Percentiles rank a stretch among this genome's conserved stretches.
phyloP scores from a whole-genome alignment of 129 eudicot species.

The Daucus carota region DNA sequence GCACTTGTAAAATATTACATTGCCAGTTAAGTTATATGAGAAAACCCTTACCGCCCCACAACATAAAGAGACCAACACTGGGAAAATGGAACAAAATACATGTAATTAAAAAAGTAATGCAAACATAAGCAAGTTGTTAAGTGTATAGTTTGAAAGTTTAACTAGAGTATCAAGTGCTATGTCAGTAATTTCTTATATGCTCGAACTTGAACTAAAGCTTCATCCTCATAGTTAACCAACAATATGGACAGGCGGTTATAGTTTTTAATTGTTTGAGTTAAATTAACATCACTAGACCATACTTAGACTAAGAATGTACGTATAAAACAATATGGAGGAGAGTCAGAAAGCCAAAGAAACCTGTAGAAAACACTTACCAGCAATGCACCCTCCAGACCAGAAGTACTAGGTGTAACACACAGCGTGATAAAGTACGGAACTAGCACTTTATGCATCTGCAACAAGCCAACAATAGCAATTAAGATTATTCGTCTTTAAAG shows the following conservation, averaged over 20 bases:
- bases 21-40: background rate
- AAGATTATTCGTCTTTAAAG: background rate
- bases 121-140: background rate
- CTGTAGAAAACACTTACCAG: slow-evolving; percentile 48
- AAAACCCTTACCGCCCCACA: background rate
- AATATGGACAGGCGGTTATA: background rate
- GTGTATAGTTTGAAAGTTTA: background rate
- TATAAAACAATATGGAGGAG: background rate
- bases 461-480: background rate
- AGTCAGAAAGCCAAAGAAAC: background rate
- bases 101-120: background rate
- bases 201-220: background rate
- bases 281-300: background rate
- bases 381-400: slow-evolving; percentile 89
- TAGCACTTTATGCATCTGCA: slow-evolving; percentile 94
- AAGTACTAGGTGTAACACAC: slow-evolving; percentile 70
- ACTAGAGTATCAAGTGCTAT: background rate
- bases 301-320: background rate
- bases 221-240: background rate
- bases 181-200: background rate
- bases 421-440: slow-evolving; percentile 79
- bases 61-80: background rate
- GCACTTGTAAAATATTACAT: too few relatives aligned
- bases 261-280: background rate
- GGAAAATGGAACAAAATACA: background rate